phyloP scores from a whole-genome alignment of 805 yeast species.

The Cyberlindnera veronae region DNA sequence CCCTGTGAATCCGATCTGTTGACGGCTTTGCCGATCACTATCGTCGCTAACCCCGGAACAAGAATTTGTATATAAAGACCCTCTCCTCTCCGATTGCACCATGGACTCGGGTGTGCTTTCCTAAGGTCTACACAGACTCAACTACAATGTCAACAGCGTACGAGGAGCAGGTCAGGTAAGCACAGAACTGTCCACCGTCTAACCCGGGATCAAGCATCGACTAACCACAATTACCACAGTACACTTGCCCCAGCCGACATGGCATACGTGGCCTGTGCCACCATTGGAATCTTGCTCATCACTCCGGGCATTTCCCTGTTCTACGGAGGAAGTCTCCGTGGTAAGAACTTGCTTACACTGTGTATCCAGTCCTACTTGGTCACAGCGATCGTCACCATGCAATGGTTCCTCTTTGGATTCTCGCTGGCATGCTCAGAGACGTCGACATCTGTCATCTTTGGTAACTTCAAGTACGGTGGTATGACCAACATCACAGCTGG shows the following conservation, averaged over 20 bases:
- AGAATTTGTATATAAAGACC: too few species aligned
- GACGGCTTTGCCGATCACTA: too few species aligned
- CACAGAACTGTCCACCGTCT: background rate
- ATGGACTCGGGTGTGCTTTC: too few species aligned
- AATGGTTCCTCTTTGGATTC: constrained; percentile 98
- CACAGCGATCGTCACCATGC: constrained; percentile 68
- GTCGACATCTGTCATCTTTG: constrained; percentile 69
- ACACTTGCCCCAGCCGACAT: constrained; percentile 42
- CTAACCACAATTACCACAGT: background rate
- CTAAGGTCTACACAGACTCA: background rate
- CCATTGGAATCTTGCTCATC: constrained; percentile 61
- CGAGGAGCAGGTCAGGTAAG: constrained; percentile 6
- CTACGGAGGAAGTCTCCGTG: constrained; percentile 61
- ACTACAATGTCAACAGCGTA: constrained; percentile 12
- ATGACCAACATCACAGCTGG: constrained; percentile 60
- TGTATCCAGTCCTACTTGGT: constrained; percentile 74
- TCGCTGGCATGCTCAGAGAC: constrained; percentile 78
- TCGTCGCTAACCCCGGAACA: too few species aligned
- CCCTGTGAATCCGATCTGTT: too few species aligned
- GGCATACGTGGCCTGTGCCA: constrained; percentile 40
- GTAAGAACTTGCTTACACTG: constrained; percentile 79
- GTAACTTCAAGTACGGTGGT: constrained; percentile 78
- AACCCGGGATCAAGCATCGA: constrained; percentile 33
- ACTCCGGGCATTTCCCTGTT: constrained; percentile 91
- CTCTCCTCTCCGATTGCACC: too few species aligned